A percentile compares a stretch with the other conserved stretches of the same genome.
These are phyloP conservation scores for Lipomyces sp. DNA, from an alignment of 805 yeast genomes.

Conservation along the genomic window DNA sequence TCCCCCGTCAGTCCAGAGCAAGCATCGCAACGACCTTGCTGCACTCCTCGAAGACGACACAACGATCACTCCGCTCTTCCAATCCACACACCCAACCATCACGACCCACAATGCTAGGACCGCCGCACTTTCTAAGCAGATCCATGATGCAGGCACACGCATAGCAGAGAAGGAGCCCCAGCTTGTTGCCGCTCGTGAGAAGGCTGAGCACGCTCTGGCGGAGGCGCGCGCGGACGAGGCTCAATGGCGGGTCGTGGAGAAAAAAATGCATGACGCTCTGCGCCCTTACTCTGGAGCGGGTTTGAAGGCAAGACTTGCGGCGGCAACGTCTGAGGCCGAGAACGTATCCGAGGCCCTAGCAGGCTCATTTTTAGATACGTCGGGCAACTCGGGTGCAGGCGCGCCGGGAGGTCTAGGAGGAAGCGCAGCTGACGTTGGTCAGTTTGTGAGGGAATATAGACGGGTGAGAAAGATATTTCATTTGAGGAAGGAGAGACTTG, in stretches of 20 bases:
- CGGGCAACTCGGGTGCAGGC: constrained; percentile 20
- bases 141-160: constrained; percentile 7
- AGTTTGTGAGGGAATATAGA: constrained; percentile 46
- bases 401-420: constrained; percentile 11
- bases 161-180: constrained; percentile 7
- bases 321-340: constrained; percentile 36
- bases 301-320: constrained; percentile 7
- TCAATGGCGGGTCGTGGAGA: constrained; percentile 17
- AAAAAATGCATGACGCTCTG: constrained; percentile 14
- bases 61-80: constrained; percentile 6
- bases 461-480: constrained; percentile 45
- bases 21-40: constrained; percentile 15
- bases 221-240: constrained; percentile 16
- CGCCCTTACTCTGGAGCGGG: constrained; percentile 11
- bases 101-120: constrained; percentile 3
- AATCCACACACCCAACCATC: constrained; percentile 18
- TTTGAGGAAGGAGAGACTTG: constrained; percentile 46
- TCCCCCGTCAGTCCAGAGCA: constrained; percentile 8
- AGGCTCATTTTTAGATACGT: constrained; percentile 34
- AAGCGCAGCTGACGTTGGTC: constrained; percentile 34
- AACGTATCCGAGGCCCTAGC: constrained; percentile 39
- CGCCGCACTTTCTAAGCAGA: constrained; percentile 4
- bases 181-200: constrained; percentile 2
- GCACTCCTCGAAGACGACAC: constrained; percentile 7
- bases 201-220: constrained; percentile 5